Base-by-base conservation (phyloP, 441 rosid species). In the Erysimum pusillum region DNA sequence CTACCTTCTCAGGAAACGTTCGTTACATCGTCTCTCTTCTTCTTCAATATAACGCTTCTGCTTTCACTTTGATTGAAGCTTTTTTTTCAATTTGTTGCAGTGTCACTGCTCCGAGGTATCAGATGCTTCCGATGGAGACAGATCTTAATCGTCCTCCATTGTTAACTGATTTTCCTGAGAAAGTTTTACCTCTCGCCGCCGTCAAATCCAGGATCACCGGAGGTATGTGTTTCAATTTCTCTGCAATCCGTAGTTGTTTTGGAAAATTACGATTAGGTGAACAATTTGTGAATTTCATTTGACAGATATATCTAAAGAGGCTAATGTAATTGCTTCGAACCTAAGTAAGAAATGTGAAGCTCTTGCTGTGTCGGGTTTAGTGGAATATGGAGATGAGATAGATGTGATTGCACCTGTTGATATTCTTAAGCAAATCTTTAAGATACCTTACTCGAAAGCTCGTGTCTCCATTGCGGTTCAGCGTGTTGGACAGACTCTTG, bases 371-470 rank as follows among this genome's bases (percentile, higher is more conserved):
- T 85, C 91, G 61, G 98, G 98, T 73, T 85, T 94, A 81, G 98
- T 83, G 17, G 97, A 94, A 73, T 92, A 92, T 73, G 98, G 97
- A 12, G 98, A 92, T 80, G 97, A 94, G 82, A 87, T 94, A 52
- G 98, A 94, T 69, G 96, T 94, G 73, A 91, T 94, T 65, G 97
- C 97, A 65, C 88, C 98, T 0, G 82, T 92, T 74, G 99, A 94
- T 81, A 91, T 94, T 79, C 81, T 94, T 75, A 94, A 94, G 83
- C 99, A 94, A 81, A 91, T 94, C 17, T 94, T 94, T 81, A 94
- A 92, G 85, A 94, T 94, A 73, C 98, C 99, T 53, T 94, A 94
- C 79, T 94, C 96, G 36, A 91, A 92, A 83, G 96, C 94, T 80
- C 89, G 97, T 28, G 84, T 94, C 59, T 94, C 99, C 25, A 87